These are phyloP conservation scores for Malus fusca DNA, from an alignment of 306 rosid species.

Conservation along the genomic window DNA sequence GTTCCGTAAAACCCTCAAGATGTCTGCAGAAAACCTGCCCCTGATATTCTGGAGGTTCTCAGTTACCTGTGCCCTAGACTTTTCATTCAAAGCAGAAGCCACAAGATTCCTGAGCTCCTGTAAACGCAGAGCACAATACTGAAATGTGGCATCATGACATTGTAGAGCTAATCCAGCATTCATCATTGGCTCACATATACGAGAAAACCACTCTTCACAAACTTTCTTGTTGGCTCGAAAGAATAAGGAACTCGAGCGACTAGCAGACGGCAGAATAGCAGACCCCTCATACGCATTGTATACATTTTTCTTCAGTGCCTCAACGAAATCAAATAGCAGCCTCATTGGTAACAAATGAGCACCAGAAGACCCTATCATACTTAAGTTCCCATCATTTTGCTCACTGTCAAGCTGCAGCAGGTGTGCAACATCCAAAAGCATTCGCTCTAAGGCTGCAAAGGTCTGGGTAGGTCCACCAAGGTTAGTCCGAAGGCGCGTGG, in stretches of 20 bases:
- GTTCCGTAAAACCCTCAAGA: conserved; percentile 65
- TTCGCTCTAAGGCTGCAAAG: conserved; percentile 87
- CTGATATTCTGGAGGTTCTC: conserved; percentile 51
- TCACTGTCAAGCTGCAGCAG: conserved; percentile 77
- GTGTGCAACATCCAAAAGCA: conserved; percentile 90
- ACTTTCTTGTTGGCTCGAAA: conserved; percentile 95
- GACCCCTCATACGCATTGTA: conserved; percentile 96
- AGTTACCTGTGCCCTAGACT: conserved; percentile 59
- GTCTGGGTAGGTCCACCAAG: conserved; percentile 99
- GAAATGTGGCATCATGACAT: conserved; percentile 79
- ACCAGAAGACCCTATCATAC: conserved; percentile 91
- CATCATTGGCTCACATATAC: conserved; percentile 98
- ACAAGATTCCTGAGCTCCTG: conserved; percentile 74
- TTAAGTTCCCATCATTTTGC: conserved; percentile 83
- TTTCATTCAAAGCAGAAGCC: conserved; percentile 55
- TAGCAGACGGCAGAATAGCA: conserved; percentile 63
- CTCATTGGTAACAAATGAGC: conserved; percentile 94
- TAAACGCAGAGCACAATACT: conserved; percentile 72
- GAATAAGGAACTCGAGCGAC: conserved; percentile 80
- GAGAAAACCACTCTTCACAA: conserved; percentile 99
- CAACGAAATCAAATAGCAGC: conserved; percentile 76
- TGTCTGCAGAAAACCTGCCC: conserved; percentile 53
- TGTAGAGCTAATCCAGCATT: conserved; percentile 92
- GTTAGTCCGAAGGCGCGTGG: conserved; percentile 80
- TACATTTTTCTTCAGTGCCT: conserved; percentile 88